phyloP scores from a whole-genome alignment of 2,329 filamentous ascomycete species.

The Calonectria pteridis region DNA sequence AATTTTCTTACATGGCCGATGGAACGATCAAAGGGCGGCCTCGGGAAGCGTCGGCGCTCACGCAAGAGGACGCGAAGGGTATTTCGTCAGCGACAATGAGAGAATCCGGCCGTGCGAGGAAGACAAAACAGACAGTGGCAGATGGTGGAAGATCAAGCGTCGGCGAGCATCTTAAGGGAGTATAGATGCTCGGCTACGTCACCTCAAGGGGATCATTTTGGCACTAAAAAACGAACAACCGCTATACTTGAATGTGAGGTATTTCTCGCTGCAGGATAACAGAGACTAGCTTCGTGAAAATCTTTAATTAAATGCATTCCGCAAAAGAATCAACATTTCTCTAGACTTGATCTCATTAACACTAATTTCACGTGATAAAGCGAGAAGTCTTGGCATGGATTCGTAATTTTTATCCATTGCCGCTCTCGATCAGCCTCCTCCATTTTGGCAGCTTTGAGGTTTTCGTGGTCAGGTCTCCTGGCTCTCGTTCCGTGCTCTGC shows the following conservation, averaged over 20 bases:
- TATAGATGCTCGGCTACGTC: constrained; percentile 30
- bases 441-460: neutral
- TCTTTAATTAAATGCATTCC: constrained; percentile 27
- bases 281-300: constrained; percentile 23
- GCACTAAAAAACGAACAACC: constrained; percentile 31
- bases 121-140: neutral
- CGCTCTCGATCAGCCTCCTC: neutral
- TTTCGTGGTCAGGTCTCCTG: no score
- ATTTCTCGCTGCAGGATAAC: constrained; percentile 29
- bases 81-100: no score
- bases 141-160: neutral
- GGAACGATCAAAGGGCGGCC: no score
- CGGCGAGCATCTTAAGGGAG: constrained; percentile 29
- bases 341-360: constrained; percentile 15
- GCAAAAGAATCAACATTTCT: constrained; percentile 32
- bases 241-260: constrained; percentile 28
- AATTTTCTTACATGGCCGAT: no score
- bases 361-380: neutral
- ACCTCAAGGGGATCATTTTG: constrained; percentile 29
- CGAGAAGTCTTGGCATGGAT: neutral
- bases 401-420: neutral
- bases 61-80: no score
- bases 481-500: no score
- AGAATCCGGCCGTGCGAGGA: no score
- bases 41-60: no score